Percentiles rank a stretch among this genome's conserved stretches.
These are phyloP conservation scores for Hordeum marinum DNA, from an alignment of 176 grass and related monocot genomes.

Conservation along the genomic window DNA sequence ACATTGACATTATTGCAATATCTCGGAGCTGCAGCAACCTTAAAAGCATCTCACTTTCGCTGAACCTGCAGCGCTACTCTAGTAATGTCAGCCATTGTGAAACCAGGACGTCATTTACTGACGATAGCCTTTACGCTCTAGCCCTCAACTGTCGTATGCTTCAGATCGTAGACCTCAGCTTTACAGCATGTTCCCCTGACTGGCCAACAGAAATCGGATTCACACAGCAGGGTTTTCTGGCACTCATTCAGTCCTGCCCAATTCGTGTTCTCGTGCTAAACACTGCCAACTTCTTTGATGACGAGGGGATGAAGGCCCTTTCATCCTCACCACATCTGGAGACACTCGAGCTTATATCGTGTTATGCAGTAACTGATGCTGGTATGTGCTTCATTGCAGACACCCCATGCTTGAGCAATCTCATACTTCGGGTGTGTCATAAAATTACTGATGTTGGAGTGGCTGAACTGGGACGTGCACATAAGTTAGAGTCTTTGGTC, in stretches of 20 bases:
- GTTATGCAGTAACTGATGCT: neutral
- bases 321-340: neutral
- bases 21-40: neutral
- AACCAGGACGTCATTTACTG: neutral
- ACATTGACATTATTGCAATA: neutral
- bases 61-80: neutral
- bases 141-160: neutral
- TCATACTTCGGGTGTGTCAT: neutral
- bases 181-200: neutral
- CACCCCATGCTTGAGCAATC: neutral
- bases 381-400: neutral
- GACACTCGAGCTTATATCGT: neutral
- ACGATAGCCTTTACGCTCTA: neutral
- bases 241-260: neutral
- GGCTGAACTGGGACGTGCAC: neutral
- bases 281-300: neutral
- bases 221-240: neutral
- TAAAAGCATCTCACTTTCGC: neutral
- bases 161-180: neutral
- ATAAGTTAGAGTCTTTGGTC: neutral
- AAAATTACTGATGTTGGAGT: neutral
- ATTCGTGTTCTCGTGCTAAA: neutral
- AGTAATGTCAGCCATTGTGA: neutral
- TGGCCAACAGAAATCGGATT: neutral
- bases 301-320: neutral